Base-by-base conservation (phyloP, 2,329 filamentous ascomycete genomes). In the Sarocladium brachiariae region DNA sequence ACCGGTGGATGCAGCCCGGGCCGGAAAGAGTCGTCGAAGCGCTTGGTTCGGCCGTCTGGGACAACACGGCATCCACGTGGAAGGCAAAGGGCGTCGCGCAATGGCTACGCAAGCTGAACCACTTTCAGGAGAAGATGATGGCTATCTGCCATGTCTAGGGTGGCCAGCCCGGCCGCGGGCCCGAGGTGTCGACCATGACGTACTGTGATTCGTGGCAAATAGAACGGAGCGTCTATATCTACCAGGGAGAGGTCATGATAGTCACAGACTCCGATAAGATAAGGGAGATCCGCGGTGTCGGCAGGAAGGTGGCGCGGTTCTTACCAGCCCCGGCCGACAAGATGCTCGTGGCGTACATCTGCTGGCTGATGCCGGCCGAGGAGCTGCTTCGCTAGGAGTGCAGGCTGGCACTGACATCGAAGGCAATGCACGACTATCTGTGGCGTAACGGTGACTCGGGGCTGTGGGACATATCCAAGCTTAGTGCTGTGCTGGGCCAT, bases 1-100 rank as follows among this genome's bases (percentile, higher is more conserved):
- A 55, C 38, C 18, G 10, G n/a, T 55, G 45, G 49, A 49, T 55
- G 3, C 11, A 46, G 19, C 10, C 51, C 31, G 38, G 53, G 27
- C 43, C 43, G n/a, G 27, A 23, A 11, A 52, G 50, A 49, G 51
- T 47, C 10, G 51, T 53, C 18, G 4, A 39, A 41, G 24, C 46
- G 16, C 45, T 45, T 21, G 23, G 47, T 23, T 5, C 33, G 34
- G 37, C 27, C 8, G 14, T 55, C 10, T 55, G 30, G 33, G 38
- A 55, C 39, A 24, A 27, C n/a, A n/a, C 33, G 18, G n/a, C 21
- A 21, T 27, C 37, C 39, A n/a, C 30, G 16, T 53, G 38, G 50
- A 51, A 53, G 51, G 8, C 16, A 24, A 13, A 23, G 2, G 37
- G 30, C 11, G 31, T 54, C 14, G 24, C 27, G 50, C 30, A 46